These are phyloP conservation scores for Thraustotheca clavata DNA, from an alignment of 352 stramenopile species.

Conservation along the genomic window DNA sequence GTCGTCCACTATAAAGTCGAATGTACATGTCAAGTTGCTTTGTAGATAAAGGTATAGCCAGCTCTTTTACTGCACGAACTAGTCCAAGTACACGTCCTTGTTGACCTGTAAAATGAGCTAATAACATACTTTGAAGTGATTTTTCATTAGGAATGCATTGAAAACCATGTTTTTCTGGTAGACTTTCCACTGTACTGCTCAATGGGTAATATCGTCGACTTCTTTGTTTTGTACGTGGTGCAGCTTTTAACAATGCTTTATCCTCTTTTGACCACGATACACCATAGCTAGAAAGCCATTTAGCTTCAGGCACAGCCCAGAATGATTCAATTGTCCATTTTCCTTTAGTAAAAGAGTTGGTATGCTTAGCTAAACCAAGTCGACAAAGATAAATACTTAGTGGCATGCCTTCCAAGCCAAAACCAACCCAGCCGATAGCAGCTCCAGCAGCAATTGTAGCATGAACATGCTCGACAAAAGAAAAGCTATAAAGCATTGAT, in stretches of 20 bases:
- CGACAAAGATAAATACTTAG: constrained; percentile 41
- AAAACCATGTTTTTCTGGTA: constrained; percentile 48
- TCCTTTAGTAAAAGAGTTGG: constrained; percentile 26
- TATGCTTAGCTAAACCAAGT: constrained; percentile 50
- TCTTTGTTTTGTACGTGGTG: constrained; percentile 22
- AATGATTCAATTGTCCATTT: constrained; percentile 18
- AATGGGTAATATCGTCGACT: constrained; percentile 26
- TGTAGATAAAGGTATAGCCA: constrained; percentile 53
- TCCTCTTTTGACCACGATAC: constrained; percentile 50
- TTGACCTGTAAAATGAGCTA: constrained; percentile 59
- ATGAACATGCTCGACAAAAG: constrained; percentile 37
- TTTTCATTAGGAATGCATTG: constrained; percentile 48
- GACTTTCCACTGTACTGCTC: constrained; percentile 24
- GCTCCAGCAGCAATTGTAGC: constrained; percentile 12
- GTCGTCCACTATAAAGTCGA: constrained; percentile 51
- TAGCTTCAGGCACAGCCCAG: constrained; percentile 3
- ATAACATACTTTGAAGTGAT: constrained; percentile 39
- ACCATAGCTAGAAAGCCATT: not conserved
- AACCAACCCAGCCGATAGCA: constrained; percentile 49
- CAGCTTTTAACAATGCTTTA: constrained; percentile 28
- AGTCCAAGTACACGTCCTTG: constrained; percentile 50
- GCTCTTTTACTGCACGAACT: constrained; percentile 38
- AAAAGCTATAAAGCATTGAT: constrained; percentile 31
- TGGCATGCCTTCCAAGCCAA: constrained; percentile 66
- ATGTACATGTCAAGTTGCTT: constrained; percentile 69